A percentile compares a stretch with the other conserved stretches of the same genome.
Conservation (phyloP, 2,329 filamentous ascomycete species). For the Colletotrichum sp. region DNA sequence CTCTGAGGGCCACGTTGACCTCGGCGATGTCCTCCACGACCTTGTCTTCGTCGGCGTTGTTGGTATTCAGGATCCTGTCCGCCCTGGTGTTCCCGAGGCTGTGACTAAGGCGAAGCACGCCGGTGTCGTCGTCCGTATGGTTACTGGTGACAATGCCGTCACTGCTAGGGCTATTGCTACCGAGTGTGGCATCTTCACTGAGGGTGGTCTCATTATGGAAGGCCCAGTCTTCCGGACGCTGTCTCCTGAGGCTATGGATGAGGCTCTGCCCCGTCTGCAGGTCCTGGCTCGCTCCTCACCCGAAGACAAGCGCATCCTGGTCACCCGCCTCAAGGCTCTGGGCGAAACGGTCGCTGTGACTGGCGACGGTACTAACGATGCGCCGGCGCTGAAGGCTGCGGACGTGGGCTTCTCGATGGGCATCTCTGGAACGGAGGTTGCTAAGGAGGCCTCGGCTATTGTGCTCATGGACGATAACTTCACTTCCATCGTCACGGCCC, state of each 20-base stretch:
- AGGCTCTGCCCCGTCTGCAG: conserved; percentile 51
- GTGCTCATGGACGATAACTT: conserved; percentile 73
- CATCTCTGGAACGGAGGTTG: conserved; percentile 69
- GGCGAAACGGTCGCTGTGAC: conserved; percentile 68
- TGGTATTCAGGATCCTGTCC: conserved; percentile 74
- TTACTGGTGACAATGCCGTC: conserved; percentile 71
- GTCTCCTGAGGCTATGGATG: conserved; percentile 55
- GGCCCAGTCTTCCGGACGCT: conserved; percentile 66
- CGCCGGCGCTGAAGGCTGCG: conserved; percentile 67
- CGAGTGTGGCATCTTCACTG: conserved; percentile 68
- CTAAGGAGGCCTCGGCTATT: conserved; percentile 72
- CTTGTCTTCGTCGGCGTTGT: conserved; percentile 77
- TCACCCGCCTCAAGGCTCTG: conserved; percentile 56
- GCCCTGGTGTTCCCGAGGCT: conserved; percentile 68
- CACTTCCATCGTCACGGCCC: conserved; percentile 67
- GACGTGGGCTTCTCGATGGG: conserved; percentile 75
- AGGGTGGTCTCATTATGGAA: conserved; percentile 69
- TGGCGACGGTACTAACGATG: conserved; percentile 72
- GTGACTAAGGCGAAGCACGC: conserved; percentile 68
- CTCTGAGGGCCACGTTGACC: conserved; percentile 65
- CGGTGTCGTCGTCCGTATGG: conserved; percentile 74
- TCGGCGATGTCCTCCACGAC: conserved; percentile 61
- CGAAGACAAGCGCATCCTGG: conserved; percentile 64
- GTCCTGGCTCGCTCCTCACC: conserved; percentile 65
- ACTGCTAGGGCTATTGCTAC: conserved; percentile 69